Evolutionary conservation across 164 flowering plant species (phyloP), one percentile per base, ranked within the genome.

Genomic region (Amborella trichopoda): DNA sequence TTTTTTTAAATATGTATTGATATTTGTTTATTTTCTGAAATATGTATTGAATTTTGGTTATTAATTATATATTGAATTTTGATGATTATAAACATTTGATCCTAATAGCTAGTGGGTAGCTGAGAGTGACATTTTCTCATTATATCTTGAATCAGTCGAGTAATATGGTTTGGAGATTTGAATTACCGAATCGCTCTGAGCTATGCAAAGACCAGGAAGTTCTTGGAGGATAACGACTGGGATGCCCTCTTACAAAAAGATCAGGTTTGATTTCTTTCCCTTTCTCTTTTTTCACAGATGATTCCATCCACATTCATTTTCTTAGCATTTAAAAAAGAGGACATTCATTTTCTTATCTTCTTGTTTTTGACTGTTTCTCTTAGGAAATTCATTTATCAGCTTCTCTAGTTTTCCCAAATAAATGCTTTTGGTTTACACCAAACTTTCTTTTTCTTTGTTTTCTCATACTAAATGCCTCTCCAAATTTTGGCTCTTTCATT

Each of bases 151-250:
- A 34, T 28, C 81, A 90, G 98, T 40, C 93, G 84, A 23, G 38
- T 84, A 28, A 69, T 91, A 23, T 91, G 96, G 99, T 65, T 91
- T 19, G 99, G 99, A 48, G 99, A 91, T 67, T 67, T 91, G 47
- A 91, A 91, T 49, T 91, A 91, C 49, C 68, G 96, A 23, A 61
- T 87, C 32, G 58, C 90, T 32, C 60, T 91, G 61, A 85, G 83
- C 67, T 91, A 87, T 44, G 83, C 76, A 16, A 80, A 84, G 47
- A 65, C 99, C 9, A 65, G 60, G 56, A n/a, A 52, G n/a, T 56
- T 80, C 16, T 56, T 91, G 64, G 95, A 91, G 60, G 86, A 70
- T 9, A 78, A 84, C 55, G 74, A 84, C 30, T 87, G 96, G 99
- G 84, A 84, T 46, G 56, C 78, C 16, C 73, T 91, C 28, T 62